A percentile compares a stretch with the other conserved stretches of the same genome.
Conservation (phyloP, 1,139 yeast species). For the Hansenula sp. region DNA sequence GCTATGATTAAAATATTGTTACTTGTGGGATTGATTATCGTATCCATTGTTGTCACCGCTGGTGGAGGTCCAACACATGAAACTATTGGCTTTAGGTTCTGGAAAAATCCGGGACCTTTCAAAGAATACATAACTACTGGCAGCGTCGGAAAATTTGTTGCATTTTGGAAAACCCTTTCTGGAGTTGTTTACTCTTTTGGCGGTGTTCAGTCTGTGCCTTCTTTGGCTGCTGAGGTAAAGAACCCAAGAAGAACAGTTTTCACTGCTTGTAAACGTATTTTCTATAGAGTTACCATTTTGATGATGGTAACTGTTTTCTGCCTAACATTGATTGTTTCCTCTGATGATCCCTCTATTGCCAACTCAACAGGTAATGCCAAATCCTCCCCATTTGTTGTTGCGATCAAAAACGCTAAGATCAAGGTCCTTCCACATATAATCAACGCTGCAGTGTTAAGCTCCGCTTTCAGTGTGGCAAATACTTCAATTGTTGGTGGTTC, state of each 20-base stretch:
- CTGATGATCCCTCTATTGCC: slow-evolving; percentile 33
- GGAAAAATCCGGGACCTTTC: slow-evolving; percentile 55
- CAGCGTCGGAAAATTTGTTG: slow-evolving; percentile 41
- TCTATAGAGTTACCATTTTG: slow-evolving; percentile 25
- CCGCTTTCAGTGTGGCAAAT: slow-evolving; percentile 50
- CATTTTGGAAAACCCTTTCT: slow-evolving; percentile 34
- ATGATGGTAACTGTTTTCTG: slow-evolving; percentile 38
- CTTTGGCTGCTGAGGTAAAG: slow-evolving; percentile 41
- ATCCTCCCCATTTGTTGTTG: slow-evolving; percentile 49
- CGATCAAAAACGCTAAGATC: slow-evolving; percentile 42
- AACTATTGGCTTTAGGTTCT: slow-evolving; percentile 51
- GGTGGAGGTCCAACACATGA: slow-evolving; percentile 57
- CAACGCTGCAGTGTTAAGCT: slow-evolving; percentile 42
- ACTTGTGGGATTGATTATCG: slow-evolving; percentile 44
- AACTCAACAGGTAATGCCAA: slow-evolving; percentile 38
- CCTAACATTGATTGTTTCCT: slow-evolving; percentile 40
- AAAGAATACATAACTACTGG: slow-evolving; percentile 43
- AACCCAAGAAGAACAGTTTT: slow-evolving; percentile 42
- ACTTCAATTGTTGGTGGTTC: slow-evolving; percentile 38
- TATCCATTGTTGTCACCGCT: slow-evolving; percentile 44
- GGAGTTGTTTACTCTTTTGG: slow-evolving; percentile 31
- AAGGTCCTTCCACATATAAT: slow-evolving; percentile 24
- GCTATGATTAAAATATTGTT: slow-evolving; percentile 42
- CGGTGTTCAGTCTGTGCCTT: slow-evolving; percentile 38
- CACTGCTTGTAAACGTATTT: slow-evolving; percentile 35